Percentiles rank a stretch among this genome's conserved stretches.
phyloP scores from a whole-genome alignment of 805 yeast genomes.

The Hyphopichia homilentoma region DNA sequence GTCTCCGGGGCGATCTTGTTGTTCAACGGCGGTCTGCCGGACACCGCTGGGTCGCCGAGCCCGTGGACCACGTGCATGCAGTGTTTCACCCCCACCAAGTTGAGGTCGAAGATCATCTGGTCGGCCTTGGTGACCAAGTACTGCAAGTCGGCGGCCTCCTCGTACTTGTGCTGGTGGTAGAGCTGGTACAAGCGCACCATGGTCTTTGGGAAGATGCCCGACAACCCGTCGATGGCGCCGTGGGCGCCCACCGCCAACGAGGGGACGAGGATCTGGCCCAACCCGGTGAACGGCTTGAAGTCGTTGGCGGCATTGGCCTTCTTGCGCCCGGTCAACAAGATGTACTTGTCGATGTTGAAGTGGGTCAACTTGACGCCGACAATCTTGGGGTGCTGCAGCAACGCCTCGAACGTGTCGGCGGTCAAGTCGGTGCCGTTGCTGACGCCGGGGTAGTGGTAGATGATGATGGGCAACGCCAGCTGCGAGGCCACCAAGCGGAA shows the following conservation, averaged over 20 bases:
- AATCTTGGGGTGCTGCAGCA: constrained; percentile 30
- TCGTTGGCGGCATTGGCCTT: constrained; percentile 9
- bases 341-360: constrained; percentile 17
- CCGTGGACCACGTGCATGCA: constrained; percentile 17
- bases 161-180: constrained; percentile 10
- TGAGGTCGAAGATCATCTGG: constrained; percentile 23
- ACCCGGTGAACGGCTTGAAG: constrained; percentile 21
- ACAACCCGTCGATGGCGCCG: constrained; percentile 23
- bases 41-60: constrained; percentile 16
- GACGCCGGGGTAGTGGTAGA: constrained; percentile 37
- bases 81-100: constrained; percentile 27
- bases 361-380: constrained; percentile 31
- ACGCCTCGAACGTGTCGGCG: constrained; percentile 16
- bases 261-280: constrained; percentile 23
- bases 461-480: constrained; percentile 30
- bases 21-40: constrained; percentile 30
- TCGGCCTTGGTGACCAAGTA: constrained; percentile 18
- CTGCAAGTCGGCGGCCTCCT: constrained; percentile 19
- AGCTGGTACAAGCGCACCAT: constrained; percentile 15
- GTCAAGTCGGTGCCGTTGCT: constrained; percentile 25
- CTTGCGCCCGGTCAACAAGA: constrained; percentile 14
- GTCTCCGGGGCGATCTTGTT: constrained; percentile 6
- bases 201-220: constrained; percentile 19
- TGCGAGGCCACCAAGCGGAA: constrained; percentile 25
- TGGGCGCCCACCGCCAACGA: constrained; percentile 18